A percentile compares a stretch with the other conserved stretches of the same genome.
Conservation (phyloP, 805 yeast species). For the Sungouiozyma intestinalis region DNA sequence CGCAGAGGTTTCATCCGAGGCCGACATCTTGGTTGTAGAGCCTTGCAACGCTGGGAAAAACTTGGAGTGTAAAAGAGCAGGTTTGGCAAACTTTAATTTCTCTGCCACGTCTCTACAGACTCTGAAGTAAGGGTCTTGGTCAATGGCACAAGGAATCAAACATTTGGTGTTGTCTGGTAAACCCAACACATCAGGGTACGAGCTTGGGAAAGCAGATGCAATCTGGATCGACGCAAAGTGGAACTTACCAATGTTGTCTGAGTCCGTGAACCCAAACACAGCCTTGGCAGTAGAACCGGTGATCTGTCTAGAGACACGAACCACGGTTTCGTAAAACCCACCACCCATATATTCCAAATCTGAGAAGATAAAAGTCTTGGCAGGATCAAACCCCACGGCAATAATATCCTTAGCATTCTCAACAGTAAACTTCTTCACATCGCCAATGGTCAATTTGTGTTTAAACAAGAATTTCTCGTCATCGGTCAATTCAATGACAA, state of each 20-base stretch:
- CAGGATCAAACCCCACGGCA: slow-evolving; percentile 88
- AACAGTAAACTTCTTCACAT: slow-evolving; percentile 67
- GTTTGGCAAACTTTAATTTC: slow-evolving; percentile 81
- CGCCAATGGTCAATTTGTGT: slow-evolving; percentile 77
- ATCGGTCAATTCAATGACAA: slow-evolving; percentile 89
- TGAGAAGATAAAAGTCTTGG: slow-evolving; percentile 89
- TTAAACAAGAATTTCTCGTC: slow-evolving; percentile 96
- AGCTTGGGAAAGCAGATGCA: slow-evolving; percentile 89
- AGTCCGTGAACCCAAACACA: slow-evolving; percentile 91
- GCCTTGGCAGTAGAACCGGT: slow-evolving; percentile 96
- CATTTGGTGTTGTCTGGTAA: slow-evolving; percentile 86
- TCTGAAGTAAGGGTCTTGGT: slow-evolving; percentile 97
- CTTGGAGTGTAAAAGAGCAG: slow-evolving; percentile 84
- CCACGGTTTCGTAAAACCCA: slow-evolving; percentile 87
- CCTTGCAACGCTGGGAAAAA: slow-evolving; percentile 99
- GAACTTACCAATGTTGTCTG: slow-evolving; percentile 87
- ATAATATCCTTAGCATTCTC: slow-evolving; percentile 90
- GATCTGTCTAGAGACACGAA: slow-evolving; percentile 84
- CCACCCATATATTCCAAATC: slow-evolving; percentile 91
- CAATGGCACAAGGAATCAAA: slow-evolving; percentile 97
- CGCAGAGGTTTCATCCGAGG: slow-evolving; percentile 81
- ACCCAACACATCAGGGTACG: slow-evolving; percentile 89
- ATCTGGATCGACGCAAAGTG: slow-evolving; percentile 96
- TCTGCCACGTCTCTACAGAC: slow-evolving; percentile 96
- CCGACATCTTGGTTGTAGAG: slow-evolving; percentile 92